Evolutionary conservation across 768 basidiomycete species (phyloP), one percentile per base, ranked within the genome.

Genomic region (Strobilomyces dryophilus): DNA sequence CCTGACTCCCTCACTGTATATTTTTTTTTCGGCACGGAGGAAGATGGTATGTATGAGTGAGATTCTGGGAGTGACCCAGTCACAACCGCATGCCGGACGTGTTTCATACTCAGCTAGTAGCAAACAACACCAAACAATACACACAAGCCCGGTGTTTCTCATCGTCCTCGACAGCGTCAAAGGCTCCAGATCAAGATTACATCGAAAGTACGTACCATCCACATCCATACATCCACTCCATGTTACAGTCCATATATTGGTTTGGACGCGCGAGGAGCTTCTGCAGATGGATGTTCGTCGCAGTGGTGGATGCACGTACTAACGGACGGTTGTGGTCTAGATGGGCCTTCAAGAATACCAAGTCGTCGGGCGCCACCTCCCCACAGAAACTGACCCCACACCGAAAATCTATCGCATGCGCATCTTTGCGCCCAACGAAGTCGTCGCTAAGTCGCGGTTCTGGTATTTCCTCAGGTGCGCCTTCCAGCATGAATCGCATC

Each of bases 351-450:
- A 80, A 66, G 95, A 99, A 82, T 98, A 79, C 80, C 94, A 97
- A 76, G 89, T 98, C 73, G 88, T 99, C 62, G 97, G 97, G 61
- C 92, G 95, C 70, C 95, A 97, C 73, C 78, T 98, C 65, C 95
- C 97, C 68, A 94, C 93, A 50, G 92, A 93, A 78, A 71, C 81
- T 59, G 91, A 97, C 61, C 92, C 92, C 51, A 90, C 81, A 56
- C 97, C 97, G 56, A 98, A 98, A 84, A 95, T 98, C 74, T 98
- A 91, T 82, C 89, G 95, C 66, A 98, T 98, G 95, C 89, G 95
- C 74, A 97, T 98, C 69, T 99, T 98, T 71, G 94, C 97, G 60
- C 92, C 93, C 61, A 98, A 98, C 72, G 92, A 97, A 58, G 94
- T 98, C 61, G 93, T 99, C 66, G 95, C 97, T 65, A 98, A 99